These are phyloP conservation scores for Stachybotrys elegans DNA, from an alignment of 2,329 filamentous ascomycete genomes.

Conservation along the genomic window DNA sequence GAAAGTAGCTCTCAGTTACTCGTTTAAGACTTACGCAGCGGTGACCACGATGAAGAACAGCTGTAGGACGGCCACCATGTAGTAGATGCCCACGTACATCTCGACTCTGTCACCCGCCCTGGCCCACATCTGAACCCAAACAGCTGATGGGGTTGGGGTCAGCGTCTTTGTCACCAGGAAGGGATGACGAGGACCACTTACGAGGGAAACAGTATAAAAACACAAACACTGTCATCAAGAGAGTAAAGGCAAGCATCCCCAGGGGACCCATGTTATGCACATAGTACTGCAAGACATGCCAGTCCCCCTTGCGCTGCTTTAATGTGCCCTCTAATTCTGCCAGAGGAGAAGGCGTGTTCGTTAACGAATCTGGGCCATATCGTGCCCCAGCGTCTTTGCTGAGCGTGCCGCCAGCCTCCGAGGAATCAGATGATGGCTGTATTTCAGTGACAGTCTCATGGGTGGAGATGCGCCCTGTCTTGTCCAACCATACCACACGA, in stretches of 20 bases:
- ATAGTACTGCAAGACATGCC: slow-evolving; percentile 11
- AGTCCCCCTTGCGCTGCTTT: slow-evolving; percentile 5
- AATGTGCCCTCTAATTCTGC: neutral
- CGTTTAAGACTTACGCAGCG: neutral
- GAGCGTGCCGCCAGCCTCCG: neutral
- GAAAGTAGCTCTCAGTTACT: neutral
- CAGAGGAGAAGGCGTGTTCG: too few species aligned
- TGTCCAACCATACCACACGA: neutral
- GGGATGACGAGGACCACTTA: slow-evolving; percentile 1
- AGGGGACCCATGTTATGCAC: slow-evolving; percentile 13
- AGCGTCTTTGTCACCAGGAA: neutral
- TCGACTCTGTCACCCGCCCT: neutral
- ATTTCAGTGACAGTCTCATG: neutral
- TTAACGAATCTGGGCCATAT: too few species aligned
- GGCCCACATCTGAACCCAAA: neutral
- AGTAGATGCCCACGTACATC: neutral
- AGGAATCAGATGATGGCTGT: neutral
- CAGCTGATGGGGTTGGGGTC: neutral
- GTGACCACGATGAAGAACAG: neutral
- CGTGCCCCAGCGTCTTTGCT: too few species aligned
- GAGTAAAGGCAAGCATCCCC: slow-evolving; percentile 4
- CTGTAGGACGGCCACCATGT: neutral
- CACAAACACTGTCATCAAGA: slow-evolving; percentile 13
- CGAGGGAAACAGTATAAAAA: slow-evolving; percentile 14
- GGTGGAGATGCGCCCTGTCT: neutral